Evolutionary conservation across 2,329 filamentous ascomycete species (phyloP).

Genomic region (Ceratocystis colombiana): DNA sequence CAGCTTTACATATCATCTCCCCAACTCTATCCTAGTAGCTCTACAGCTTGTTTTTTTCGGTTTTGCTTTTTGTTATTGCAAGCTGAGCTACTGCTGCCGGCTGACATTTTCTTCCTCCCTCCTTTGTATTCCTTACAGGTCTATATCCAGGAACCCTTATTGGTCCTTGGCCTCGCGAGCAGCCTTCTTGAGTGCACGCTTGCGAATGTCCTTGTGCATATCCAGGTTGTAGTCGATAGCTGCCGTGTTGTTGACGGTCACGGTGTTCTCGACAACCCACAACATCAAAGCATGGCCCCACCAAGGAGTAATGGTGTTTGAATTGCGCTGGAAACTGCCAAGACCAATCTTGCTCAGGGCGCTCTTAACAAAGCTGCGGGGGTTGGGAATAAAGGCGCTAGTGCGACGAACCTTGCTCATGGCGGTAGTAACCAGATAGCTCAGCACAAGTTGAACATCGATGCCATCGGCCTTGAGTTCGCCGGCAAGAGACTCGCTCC

Average conservation of each 20-base stretch:
- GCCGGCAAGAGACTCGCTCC: constrained; percentile 75
- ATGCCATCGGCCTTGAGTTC: constrained; percentile 75
- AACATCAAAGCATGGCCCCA: constrained; percentile 88
- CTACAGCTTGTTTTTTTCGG: background rate
- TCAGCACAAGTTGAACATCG: constrained; percentile 82
- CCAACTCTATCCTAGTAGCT: background rate
- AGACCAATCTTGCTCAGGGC: constrained; percentile 72
- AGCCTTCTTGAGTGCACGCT: constrained; percentile 70
- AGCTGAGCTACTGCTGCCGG: background rate
- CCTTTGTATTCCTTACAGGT: background rate
- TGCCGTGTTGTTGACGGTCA: constrained; percentile 41
- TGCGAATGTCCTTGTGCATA: constrained; percentile 77
- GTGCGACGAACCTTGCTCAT: constrained; percentile 92
- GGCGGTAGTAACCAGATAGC: constrained; percentile 85
- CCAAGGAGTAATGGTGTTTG: constrained; percentile 80
- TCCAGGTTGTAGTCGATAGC: constrained; percentile 44
- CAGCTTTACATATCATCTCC: too few species aligned
- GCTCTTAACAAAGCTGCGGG: constrained; percentile 69
- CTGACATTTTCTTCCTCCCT: background rate
- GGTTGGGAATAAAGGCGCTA: constrained; percentile 66
- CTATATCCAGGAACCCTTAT: constrained; percentile 1
- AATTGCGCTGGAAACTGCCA: constrained; percentile 61
- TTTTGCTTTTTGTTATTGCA: background rate
- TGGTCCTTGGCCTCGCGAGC: constrained; percentile 68
- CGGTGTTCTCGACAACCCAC: constrained; percentile 59